phyloP scores from a whole-genome alignment of 306 rosid genomes.

The Malus fusca region DNA sequence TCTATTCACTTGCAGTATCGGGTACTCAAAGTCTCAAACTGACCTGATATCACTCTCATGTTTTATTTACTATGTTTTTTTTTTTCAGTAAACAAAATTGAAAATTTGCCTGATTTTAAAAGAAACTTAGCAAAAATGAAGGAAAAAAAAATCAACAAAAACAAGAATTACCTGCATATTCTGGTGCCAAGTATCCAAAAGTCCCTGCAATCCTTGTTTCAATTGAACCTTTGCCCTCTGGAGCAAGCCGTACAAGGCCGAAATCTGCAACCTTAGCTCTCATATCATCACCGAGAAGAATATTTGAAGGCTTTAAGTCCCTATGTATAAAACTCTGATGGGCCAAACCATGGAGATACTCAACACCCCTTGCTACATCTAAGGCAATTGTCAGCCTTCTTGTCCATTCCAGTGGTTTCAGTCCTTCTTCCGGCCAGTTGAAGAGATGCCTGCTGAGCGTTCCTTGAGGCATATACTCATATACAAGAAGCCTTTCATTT shows the following conservation, averaged over 20 bases:
- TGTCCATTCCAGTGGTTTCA: slow-evolving; percentile 68
- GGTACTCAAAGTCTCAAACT: background rate
- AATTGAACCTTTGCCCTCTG: slow-evolving; percentile 85
- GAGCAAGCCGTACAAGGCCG: slow-evolving; percentile 90
- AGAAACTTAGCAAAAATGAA: background rate
- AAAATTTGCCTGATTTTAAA: background rate
- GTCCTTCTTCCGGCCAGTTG: slow-evolving; percentile 81
- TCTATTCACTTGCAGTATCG: background rate
- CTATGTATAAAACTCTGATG: slow-evolving; percentile 92
- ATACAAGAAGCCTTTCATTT: slow-evolving; percentile 78
- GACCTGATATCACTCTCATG: background rate
- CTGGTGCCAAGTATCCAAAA: slow-evolving; percentile 89
- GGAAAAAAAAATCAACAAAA: background rate
- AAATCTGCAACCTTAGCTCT: slow-evolving; percentile 92
- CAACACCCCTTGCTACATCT: slow-evolving; percentile 90
- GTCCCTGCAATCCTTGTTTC: slow-evolving; percentile 92
- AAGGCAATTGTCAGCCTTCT: slow-evolving; percentile 67
- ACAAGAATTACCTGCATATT: slow-evolving; percentile 65
- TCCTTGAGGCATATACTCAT: slow-evolving; percentile 93
- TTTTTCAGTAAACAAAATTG: background rate
- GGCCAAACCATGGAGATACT: slow-evolving; percentile 88
- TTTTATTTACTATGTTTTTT: background rate
- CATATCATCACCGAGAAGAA: slow-evolving; percentile 95
- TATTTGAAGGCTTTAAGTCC: slow-evolving; percentile 88
- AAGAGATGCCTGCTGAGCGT: slow-evolving; percentile 74